Evolutionary conservation across 441 rosid species (phyloP).

Genomic region (Raphanus hybrid): DNA sequence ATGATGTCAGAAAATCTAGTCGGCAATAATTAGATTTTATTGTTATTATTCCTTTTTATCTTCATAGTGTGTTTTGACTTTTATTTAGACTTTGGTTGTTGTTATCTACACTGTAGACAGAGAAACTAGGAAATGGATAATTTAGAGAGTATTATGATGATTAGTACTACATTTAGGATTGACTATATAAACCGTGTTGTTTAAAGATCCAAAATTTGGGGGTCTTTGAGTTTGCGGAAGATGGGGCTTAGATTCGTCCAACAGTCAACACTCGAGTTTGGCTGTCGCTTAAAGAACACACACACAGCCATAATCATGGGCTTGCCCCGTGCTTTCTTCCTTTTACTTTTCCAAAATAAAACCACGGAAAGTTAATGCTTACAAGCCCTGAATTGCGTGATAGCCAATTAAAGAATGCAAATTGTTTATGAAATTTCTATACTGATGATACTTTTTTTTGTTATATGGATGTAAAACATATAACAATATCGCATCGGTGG

Average conservation of each 20-base stretch:
- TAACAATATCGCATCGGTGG: constrained; percentile 37
- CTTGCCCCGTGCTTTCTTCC: neutral
- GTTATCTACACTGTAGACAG: neutral
- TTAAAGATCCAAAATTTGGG: neutral
- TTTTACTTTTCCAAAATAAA: neutral
- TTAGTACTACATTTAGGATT: no score
- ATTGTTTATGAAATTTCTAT: neutral
- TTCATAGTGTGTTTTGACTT: neutral
- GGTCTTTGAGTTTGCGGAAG: neutral
- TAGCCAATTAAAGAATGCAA: neutral
- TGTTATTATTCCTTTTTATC: neutral
- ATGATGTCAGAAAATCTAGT: neutral
- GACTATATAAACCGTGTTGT: neutral
- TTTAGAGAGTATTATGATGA: no score
- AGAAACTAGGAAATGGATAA: neutral
- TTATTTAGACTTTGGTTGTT: neutral
- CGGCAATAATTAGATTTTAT: neutral
- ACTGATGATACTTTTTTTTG: neutral
- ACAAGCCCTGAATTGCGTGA: neutral
- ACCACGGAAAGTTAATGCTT: neutral
- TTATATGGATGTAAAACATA: no score
- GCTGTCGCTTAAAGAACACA: neutral
- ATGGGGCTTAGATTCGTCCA: neutral
- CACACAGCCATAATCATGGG: neutral
- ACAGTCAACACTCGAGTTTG: constrained; percentile 2